These are phyloP conservation scores for Fusarium caatingaense DNA, from an alignment of 2,329 filamentous ascomycete species.

Conservation along the genomic window DNA sequence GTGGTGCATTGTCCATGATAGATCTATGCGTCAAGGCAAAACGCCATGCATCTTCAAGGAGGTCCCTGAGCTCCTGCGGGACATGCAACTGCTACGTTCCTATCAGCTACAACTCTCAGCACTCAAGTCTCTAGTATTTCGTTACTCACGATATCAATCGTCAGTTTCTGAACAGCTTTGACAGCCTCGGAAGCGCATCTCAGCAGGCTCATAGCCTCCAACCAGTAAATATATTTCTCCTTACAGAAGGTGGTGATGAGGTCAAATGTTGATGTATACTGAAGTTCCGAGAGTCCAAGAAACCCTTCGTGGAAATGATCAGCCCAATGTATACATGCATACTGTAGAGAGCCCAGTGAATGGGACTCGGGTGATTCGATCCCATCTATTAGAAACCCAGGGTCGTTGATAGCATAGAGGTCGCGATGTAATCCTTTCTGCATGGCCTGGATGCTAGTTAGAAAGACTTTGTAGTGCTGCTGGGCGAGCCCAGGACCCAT, in stretches of 20 bases:
- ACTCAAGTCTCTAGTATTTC: no score
- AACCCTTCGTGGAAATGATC: background rate
- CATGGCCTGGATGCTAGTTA: background rate
- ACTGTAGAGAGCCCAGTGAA: background rate
- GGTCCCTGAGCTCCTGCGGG: background rate
- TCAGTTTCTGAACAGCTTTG: background rate
- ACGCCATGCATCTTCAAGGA: background rate
- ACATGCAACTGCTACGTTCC: background rate
- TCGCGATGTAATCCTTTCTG: background rate
- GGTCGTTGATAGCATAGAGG: background rate
- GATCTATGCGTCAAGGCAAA: background rate
- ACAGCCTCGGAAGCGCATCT: background rate
- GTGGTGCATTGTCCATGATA: background rate
- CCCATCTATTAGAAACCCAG: fast-evolving
- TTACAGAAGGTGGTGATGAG: background rate
- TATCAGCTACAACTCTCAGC: no score
- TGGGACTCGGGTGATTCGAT: background rate
- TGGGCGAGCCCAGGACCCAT: background rate
- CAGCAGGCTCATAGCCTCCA: background rate
- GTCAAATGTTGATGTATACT: fast-evolving
- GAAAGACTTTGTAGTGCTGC: background rate
- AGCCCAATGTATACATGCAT: background rate
- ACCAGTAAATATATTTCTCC: background rate
- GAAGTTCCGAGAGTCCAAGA: fast-evolving
- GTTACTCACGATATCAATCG: background rate